A percentile compares a stretch with the other conserved stretches of the same genome.
These are phyloP conservation scores for Eurotiales sp. DNA, from an alignment of 2,329 filamentous ascomycete species.

Conservation along the genomic window DNA sequence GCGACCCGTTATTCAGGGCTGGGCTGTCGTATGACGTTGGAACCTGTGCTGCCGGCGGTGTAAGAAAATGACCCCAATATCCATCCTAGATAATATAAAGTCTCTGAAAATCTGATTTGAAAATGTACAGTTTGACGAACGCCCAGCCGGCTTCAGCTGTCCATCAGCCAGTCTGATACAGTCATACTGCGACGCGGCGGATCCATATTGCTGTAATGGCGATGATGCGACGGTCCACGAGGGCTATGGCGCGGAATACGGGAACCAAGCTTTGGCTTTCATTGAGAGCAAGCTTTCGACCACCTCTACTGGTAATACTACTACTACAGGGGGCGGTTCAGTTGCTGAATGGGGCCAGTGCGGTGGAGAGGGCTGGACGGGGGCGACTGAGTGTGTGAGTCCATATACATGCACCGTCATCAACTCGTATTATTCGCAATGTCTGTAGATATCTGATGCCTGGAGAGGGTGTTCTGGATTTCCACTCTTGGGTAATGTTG, in stretches of 20 bases:
- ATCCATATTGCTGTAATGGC: conserved; percentile 65
- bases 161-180: conserved; percentile 55
- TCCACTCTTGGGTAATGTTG: no score
- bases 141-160: conserved; percentile 56
- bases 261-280: conserved; percentile 56
- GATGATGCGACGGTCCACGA: conserved; percentile 59
- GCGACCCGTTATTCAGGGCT: conserved; percentile 55
- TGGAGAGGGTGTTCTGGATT: no score
- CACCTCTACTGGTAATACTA: neutral
- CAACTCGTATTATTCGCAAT: conserved; percentile 30
- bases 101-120: neutral
- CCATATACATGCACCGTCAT: conserved; percentile 24
- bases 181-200: conserved; percentile 62
- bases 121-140: conserved; percentile 54
- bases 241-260: conserved; percentile 60
- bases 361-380: conserved; percentile 27
- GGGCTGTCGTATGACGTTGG: conserved; percentile 60
- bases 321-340: neutral
- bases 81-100: neutral
- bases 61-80: conserved; percentile 39
- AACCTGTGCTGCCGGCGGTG: conserved; percentile 56
- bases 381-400: conserved; percentile 24
- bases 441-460: no score
- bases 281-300: conserved; percentile 43
- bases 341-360: conserved; percentile 21